Evolutionary conservation across 2,329 filamentous ascomycete genomes (phyloP), one percentile per base, ranked within the genome.

Genomic region (Botrytis porri): DNA sequence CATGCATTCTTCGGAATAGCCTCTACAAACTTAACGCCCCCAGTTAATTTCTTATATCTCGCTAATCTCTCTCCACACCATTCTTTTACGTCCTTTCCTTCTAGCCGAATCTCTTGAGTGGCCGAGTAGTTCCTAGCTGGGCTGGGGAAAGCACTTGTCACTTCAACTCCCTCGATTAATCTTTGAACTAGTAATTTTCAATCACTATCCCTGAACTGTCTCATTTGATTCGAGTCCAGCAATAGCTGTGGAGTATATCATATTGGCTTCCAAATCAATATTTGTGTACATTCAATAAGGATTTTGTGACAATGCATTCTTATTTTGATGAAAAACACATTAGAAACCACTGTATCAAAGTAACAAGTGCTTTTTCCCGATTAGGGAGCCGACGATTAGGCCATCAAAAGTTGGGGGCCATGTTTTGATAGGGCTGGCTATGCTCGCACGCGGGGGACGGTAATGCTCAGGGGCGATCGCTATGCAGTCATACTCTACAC

Each of bases 1-100:
- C 83, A 82, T 0, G 89, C 86, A 74, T 92, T 93, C 83, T 92
- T 94, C n/a, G 92, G 91, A 45, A 94, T 89, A 20, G 83, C 83
- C 48, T 91, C 86, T 6, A 92, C 84, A 79, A 94, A 93, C 18
- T 86, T 82, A n/a, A 94, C 87, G 1, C 92, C 92, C 0, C 92
- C 92, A 8, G 88, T 89, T 74, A 94, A 84, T 80, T 88, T 86
- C 82, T 94, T 94, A 79, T 90, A 88, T 74, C 82, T 84, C 0
- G 89, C 86, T 41, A 91, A 87, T 65, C 86, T 86, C 78, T 85
- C 83, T 67, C 89, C 86, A 70, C 92, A 86, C 80, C 88, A 88
- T 29, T 80, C 80, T 77, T 86, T 85, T 65, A 93, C 86, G 25
- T 88, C 85, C n/a, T n/a, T n/a, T n/a, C n/a, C n/a, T 54, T 54